Conservation (phyloP, 2,329 filamentous ascomycete genomes). For the Proliferodiscus dingleyae region DNA sequence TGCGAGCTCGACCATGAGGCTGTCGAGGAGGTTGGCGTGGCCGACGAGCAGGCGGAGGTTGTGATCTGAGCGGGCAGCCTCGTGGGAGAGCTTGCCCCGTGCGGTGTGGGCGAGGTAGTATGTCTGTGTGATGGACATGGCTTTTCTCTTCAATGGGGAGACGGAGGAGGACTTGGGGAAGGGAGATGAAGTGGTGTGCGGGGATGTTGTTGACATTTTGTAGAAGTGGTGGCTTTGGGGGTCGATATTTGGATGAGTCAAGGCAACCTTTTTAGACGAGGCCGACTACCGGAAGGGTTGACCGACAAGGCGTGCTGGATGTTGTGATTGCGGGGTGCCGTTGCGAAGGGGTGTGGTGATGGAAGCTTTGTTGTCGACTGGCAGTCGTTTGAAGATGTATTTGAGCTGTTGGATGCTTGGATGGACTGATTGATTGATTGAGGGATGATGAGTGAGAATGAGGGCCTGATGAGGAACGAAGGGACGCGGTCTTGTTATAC, state of each 20-base stretch:
- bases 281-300: slow-evolving; percentile 16
- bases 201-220: slow-evolving; percentile 26
- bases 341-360: not conserved
- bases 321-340: not conserved
- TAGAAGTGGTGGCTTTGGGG: slow-evolving; percentile 8
- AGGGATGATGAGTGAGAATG: slow-evolving; percentile 5
- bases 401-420: too few species aligned
- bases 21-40: slow-evolving; percentile 96
- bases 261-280: slow-evolving; percentile 26
- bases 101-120: slow-evolving; percentile 98
- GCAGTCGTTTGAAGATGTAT: slow-evolving; percentile 1
- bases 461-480: slow-evolving; percentile 7
- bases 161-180: slow-evolving; percentile 15
- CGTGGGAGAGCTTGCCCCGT: slow-evolving; percentile 87
- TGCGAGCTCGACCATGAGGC: slow-evolving; percentile 85
- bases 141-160: slow-evolving; percentile 54
- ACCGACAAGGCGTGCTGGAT: slow-evolving; percentile 1
- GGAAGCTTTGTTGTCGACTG: slow-evolving; percentile 6
- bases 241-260: slow-evolving; percentile 22
- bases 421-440: slow-evolving; percentile 3
- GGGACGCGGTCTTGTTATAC: slow-evolving; percentile 9
- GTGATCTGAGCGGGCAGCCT: slow-evolving; percentile 88
- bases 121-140: slow-evolving; percentile 96
- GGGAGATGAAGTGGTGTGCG: slow-evolving; percentile 21
- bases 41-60: slow-evolving; percentile 92